Percentiles rank a stretch among this genome's conserved stretches.
Evolutionary conservation across 164 flowering plant species (phyloP).

Genomic region (Sedum album): DNA sequence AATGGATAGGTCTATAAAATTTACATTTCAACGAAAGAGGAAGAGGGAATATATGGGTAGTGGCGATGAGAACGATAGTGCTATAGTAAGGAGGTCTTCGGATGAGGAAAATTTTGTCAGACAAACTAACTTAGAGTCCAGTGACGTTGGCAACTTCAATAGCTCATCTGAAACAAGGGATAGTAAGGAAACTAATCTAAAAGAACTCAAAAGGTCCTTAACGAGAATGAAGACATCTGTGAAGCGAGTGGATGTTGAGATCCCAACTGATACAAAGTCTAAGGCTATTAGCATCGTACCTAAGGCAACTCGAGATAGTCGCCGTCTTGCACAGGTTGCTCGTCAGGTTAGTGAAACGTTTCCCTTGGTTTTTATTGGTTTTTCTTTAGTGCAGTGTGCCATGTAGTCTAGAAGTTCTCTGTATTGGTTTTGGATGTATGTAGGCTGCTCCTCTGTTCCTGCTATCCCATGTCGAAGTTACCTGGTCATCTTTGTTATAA

Average conservation of each 20-base stretch:
- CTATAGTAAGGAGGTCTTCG: slow-evolving; percentile 8
- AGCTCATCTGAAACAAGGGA: not conserved
- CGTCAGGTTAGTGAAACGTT: slow-evolving; percentile 61
- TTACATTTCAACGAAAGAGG: slow-evolving; percentile 79
- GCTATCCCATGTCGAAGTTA: not conserved
- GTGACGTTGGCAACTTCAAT: not conserved
- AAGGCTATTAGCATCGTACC: slow-evolving; percentile 1
- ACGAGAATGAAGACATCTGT: not conserved
- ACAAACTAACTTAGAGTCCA: not conserved
- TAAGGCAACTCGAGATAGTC: slow-evolving; percentile 48
- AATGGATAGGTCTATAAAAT: slow-evolving; percentile 45
- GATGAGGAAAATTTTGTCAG: not conserved
- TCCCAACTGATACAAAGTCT: not conserved
- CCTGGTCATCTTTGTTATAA: not conserved
- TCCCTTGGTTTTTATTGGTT: not conserved
- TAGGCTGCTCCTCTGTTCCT: not conserved
- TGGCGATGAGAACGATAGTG: slow-evolving; percentile 25
- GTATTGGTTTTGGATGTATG: not conserved
- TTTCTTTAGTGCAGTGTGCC: not conserved
- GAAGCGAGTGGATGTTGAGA: not conserved
- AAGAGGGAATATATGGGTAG: slow-evolving; percentile 48
- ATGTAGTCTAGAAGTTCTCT: not conserved
- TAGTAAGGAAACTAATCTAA: not conserved
- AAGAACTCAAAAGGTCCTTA: not conserved
- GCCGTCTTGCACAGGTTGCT: slow-evolving; percentile 70